A percentile compares a stretch with the other conserved stretches of the same genome.
These are phyloP conservation scores for Quaeritorhiza haematococci DNA, from an alignment of 371 early-diverging fungal species.

Conservation along the genomic window DNA sequence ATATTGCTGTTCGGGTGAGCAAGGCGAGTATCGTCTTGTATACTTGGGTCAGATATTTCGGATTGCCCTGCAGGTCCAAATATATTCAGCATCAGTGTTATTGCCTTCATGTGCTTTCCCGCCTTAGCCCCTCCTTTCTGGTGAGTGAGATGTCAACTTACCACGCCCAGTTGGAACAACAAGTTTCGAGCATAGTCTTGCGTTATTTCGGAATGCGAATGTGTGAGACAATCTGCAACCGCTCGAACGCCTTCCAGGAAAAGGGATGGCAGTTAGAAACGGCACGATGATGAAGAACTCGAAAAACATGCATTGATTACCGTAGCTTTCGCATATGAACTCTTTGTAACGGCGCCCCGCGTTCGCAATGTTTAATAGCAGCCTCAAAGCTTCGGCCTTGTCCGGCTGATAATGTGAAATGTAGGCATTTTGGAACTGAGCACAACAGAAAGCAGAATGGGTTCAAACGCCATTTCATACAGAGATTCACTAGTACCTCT, in stretches of 20 bases:
- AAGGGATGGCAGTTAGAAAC: neutral
- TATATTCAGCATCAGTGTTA: neutral
- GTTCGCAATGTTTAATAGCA: conserved; percentile 40
- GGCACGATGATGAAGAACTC: neutral
- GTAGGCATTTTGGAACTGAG: neutral
- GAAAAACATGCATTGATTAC: conserved; percentile 6
- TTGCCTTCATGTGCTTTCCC: neutral
- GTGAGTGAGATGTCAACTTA: conserved; percentile 10
- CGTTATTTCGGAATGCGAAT: conserved; percentile 39
- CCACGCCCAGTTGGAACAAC: conserved; percentile 42
- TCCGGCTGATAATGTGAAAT: conserved; percentile 28
- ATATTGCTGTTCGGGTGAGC: conserved; percentile 31
- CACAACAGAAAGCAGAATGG: neutral
- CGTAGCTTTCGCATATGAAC: conserved; percentile 55
- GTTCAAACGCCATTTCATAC: neutral
- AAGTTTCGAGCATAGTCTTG: conserved; percentile 46
- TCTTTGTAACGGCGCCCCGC: conserved; percentile 51
- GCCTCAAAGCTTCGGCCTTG: conserved; percentile 43
- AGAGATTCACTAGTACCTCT: conserved; percentile 27
- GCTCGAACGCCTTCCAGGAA: conserved; percentile 33
- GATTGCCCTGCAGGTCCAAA: conserved; percentile 37
- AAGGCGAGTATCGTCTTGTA: conserved; percentile 47
- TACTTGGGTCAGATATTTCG: conserved; percentile 49
- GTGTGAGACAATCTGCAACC: conserved; percentile 46
- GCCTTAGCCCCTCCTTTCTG: neutral